phyloP scores from a whole-genome alignment of 1,139 yeast species.

The Zygosaccharomyces pseudobailii region DNA sequence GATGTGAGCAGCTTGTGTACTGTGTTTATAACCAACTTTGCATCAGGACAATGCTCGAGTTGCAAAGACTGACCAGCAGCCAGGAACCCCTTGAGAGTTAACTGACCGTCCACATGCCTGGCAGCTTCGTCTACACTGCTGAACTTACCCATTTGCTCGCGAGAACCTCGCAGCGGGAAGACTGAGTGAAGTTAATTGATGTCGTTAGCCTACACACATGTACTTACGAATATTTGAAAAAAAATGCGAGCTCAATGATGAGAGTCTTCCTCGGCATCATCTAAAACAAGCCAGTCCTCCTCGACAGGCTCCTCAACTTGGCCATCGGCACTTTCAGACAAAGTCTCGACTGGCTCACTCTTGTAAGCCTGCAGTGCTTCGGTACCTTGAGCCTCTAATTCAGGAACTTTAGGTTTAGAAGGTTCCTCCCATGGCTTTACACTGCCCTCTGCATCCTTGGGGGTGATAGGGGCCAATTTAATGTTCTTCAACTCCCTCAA shows the following conservation, averaged over 20 bases:
- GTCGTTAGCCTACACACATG: slow-evolving; percentile 5
- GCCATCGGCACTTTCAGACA: slow-evolving; percentile 40
- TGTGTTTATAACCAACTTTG: slow-evolving; percentile 14
- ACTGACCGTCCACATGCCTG: slow-evolving; percentile 16
- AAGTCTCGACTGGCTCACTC: slow-evolving; percentile 68
- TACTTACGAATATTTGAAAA: slow-evolving; percentile 4
- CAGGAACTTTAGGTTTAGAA: slow-evolving; percentile 70
- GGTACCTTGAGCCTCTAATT: slow-evolving; percentile 47
- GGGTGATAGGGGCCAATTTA: slow-evolving; percentile 75
- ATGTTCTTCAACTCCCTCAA: slow-evolving; percentile 80
- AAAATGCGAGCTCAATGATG: slow-evolving; percentile 33
- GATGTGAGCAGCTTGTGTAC: slow-evolving; percentile 11
- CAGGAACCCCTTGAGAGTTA: slow-evolving; percentile 16
- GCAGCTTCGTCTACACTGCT: slow-evolving; percentile 18
- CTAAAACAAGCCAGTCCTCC: slow-evolving; percentile 84
- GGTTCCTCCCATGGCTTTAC: slow-evolving; percentile 83
- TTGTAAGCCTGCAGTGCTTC: slow-evolving; percentile 75
- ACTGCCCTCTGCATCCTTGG: slow-evolving; percentile 70
- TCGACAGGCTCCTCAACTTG: slow-evolving; percentile 36
- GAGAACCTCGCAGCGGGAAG: not conserved
- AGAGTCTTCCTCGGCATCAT: slow-evolving; percentile 58
- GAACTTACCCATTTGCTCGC: slow-evolving; percentile 10
- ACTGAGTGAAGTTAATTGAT: not conserved
- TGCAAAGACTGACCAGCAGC: slow-evolving; percentile 7
- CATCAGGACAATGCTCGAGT: slow-evolving; percentile 8